These are phyloP conservation scores for Inonotus obliquus DNA, from an alignment of 1,284 basidiomycete genomes.

Conservation along the genomic window DNA sequence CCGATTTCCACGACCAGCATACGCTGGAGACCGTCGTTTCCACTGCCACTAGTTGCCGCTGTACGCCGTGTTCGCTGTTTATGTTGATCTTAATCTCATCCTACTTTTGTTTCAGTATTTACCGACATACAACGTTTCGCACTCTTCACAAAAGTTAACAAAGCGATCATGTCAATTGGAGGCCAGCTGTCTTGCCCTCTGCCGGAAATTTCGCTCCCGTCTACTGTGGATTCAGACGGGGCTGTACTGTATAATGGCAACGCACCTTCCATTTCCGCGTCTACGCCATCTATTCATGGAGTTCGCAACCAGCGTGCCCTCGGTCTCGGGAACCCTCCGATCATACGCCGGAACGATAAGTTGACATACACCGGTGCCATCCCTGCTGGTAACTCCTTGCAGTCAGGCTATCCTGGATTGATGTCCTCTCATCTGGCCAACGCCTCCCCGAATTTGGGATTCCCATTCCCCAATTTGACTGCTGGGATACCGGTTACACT, in stretches of 20 bases:
- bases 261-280: background rate
- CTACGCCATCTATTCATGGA: background rate
- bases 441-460: slow-evolving; percentile 20
- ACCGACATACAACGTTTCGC: slow-evolving; percentile 7
- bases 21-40: slow-evolving; percentile 35
- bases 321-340: slow-evolving; percentile 8
- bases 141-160: background rate
- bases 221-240: slow-evolving; percentile 2
- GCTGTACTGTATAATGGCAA: background rate
- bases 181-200: slow-evolving; percentile 8
- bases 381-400: background rate
- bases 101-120: slow-evolving; percentile 10
- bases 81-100: background rate
- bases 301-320: slow-evolving; percentile 2
- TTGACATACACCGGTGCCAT: background rate
- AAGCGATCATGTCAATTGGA: slow-evolving; percentile 1
- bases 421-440: slow-evolving; percentile 4
- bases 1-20: slow-evolving; percentile 36
- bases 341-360: slow-evolving; percentile 4
- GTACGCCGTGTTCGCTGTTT: slow-evolving; percentile 31
- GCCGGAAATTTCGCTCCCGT: background rate
- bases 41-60: slow-evolving; percentile 50
- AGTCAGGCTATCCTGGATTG: background rate
- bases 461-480: slow-evolving; percentile 11
- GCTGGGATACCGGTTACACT: slow-evolving; percentile 10